A percentile compares a stretch with the other conserved stretches of the same genome.
phyloP scores from a whole-genome alignment of 2,329 filamentous ascomycete species.

The Orbilia quercus region DNA sequence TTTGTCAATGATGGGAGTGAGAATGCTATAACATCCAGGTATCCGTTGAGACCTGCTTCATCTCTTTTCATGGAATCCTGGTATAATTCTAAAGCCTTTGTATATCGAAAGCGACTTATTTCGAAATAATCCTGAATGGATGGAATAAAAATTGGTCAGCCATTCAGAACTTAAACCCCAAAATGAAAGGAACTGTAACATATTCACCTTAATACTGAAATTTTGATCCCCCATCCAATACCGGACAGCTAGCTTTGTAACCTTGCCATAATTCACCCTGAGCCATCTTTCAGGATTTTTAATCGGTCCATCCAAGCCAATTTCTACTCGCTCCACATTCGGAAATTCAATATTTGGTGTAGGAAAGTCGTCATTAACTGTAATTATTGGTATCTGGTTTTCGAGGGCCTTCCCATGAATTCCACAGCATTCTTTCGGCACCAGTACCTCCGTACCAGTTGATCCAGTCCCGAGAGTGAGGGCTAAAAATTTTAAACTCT shows the following conservation, averaged over 20 bases:
- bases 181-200: too few relatives aligned
- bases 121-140: slow-evolving; percentile 10
- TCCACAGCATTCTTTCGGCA: slow-evolving; percentile 13
- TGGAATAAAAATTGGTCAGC: not conserved
- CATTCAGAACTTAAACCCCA: too few relatives aligned
- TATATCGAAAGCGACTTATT: slow-evolving; percentile 29
- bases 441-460: not conserved
- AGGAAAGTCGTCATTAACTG: slow-evolving; percentile 15
- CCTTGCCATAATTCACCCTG: slow-evolving; percentile 23
- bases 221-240: slow-evolving; percentile 7
- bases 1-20: slow-evolving; percentile 13
- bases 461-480: slow-evolving; percentile 5
- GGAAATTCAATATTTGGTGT: slow-evolving; percentile 19
- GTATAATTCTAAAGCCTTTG: slow-evolving; percentile 23
- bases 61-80: slow-evolving; percentile 16
- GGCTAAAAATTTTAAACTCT: slow-evolving; percentile 12
- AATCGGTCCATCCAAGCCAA: slow-evolving; percentile 17
- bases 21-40: slow-evolving; percentile 10
- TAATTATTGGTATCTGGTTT: slow-evolving; percentile 16
- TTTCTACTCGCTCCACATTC: slow-evolving; percentile 26
- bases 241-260: slow-evolving; percentile 16
- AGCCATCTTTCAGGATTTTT: slow-evolving; percentile 29
- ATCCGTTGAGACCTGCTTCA: slow-evolving; percentile 17
- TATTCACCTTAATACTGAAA: slow-evolving; percentile 41
- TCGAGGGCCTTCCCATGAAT: slow-evolving; percentile 3